Percentiles rank a stretch among this genome's conserved stretches.
Evolutionary conservation across 202 grass and related monocot genomes (phyloP).

Genomic region (Elaeis oleifera): DNA sequence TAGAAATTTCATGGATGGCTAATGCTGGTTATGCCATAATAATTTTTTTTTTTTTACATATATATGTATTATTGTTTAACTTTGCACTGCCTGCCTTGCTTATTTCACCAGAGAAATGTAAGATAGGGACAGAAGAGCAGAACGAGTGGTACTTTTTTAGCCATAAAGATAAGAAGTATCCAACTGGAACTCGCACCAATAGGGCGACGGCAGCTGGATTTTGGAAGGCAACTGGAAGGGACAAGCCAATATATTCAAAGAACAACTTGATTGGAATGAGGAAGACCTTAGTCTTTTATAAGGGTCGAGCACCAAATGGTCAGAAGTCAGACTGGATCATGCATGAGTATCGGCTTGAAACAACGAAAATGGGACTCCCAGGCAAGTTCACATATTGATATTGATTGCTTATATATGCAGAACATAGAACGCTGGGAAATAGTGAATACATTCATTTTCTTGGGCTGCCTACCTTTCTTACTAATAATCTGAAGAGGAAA

Average conservation of each 20-base stretch:
- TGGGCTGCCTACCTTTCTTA: too few species aligned
- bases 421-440: too few species aligned
- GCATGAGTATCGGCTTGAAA: constrained; percentile 9
- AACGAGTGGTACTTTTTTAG: too few species aligned
- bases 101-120: not conserved
- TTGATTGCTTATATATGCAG: too few species aligned
- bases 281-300: constrained; percentile 10
- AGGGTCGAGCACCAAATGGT: constrained; percentile 4
- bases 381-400: not conserved
- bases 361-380: constrained; percentile 5
- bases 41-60: too few species aligned
- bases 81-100: not conserved
- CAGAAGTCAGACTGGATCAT: constrained; percentile 10
- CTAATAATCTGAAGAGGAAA: too few species aligned
- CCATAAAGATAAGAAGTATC: too few species aligned
- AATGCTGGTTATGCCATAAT: too few species aligned
- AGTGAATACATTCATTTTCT: too few species aligned
- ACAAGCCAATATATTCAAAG: constrained; percentile 4
- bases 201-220: constrained; percentile 3
- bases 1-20: not conserved
- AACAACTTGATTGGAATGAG: constrained; percentile 5
- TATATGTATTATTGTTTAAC: too few species aligned
- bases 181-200: constrained; percentile 1
- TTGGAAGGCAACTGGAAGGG: constrained; percentile 13
- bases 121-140: constrained; percentile 1